Percentiles rank a stretch among this genome's conserved stretches.
phyloP scores from a whole-genome alignment of 306 rosid genomes.

The Castanea crenata region DNA sequence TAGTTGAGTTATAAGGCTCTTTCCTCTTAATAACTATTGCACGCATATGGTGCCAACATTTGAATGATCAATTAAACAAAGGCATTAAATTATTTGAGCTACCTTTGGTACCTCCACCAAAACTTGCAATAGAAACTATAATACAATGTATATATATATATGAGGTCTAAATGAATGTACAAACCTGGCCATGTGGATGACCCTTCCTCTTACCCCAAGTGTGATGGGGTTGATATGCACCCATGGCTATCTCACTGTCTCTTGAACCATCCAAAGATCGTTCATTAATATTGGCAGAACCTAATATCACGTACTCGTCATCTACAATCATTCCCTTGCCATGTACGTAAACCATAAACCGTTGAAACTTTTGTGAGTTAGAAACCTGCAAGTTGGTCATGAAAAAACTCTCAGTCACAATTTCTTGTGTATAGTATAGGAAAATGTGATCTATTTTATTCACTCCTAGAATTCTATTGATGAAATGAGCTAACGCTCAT shows the following conservation, averaged over 20 bases:
- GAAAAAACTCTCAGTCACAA: neutral
- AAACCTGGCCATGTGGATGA: conserved; percentile 82
- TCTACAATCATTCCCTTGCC: conserved; percentile 86
- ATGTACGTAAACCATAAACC: conserved; percentile 81
- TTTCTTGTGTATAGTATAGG: neutral
- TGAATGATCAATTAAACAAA: too few species aligned
- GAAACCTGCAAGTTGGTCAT: conserved; percentile 45
- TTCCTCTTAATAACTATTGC: too few species aligned
- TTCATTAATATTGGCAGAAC: conserved; percentile 83
- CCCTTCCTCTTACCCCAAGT: conserved; percentile 60
- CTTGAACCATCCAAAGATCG: conserved; percentile 83
- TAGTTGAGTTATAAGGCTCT: too few species aligned
- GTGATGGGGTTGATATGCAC: conserved; percentile 64
- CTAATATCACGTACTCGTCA: conserved; percentile 72
- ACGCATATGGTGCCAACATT: too few species aligned
- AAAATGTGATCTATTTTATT: too few species aligned
- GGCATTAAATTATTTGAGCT: too few species aligned
- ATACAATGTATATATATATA: neutral
- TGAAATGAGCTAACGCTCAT: too few species aligned
- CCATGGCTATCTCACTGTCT: conserved; percentile 92
- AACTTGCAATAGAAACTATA: neutral
- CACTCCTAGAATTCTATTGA: too few species aligned
- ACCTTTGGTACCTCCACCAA: too few species aligned
- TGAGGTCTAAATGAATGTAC: conserved; percentile 3
- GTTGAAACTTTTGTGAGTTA: conserved; percentile 57